Percentiles rank a stretch among this genome's conserved stretches.
Conservation (phyloP, 1,284 basidiomycete genomes). For the Ustilago nuda region DNA sequence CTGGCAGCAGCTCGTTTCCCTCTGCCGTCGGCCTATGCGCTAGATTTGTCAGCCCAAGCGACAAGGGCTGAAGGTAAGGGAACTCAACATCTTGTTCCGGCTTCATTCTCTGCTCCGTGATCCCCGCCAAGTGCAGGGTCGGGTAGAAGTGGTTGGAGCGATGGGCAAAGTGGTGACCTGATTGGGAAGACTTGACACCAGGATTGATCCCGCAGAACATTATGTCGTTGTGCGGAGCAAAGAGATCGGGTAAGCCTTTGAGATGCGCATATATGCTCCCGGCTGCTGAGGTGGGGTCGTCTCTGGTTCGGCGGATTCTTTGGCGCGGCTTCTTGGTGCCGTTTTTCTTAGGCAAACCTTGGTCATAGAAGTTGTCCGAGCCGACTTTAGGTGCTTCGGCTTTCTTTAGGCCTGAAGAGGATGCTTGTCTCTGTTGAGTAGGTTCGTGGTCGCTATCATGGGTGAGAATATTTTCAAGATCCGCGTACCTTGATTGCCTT, state of each 20-base stretch:
- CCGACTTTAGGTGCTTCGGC: neutral
- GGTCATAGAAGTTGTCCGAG: neutral
- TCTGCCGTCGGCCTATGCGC: conserved; percentile 48
- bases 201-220: conserved; percentile 59
- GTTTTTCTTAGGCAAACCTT: neutral
- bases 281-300: conserved; percentile 43
- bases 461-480: neutral
- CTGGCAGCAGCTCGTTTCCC: conserved; percentile 37
- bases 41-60: conserved; percentile 48
- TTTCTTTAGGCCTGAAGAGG: conserved; percentile 7
- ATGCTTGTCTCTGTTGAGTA: conserved; percentile 2
- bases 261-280: conserved; percentile 46
- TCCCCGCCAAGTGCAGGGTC: conserved; percentile 36
- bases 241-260: conserved; percentile 36
- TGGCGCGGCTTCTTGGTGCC: conserved; percentile 25
- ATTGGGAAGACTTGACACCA: conserved; percentile 40
- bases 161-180: conserved; percentile 50
- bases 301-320: conserved; percentile 31
- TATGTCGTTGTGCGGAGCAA: conserved; percentile 39
- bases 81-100: conserved; percentile 45
- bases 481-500: neutral
- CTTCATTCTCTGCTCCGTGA: conserved; percentile 43
- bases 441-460: conserved; percentile 10
- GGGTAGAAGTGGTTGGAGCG: conserved; percentile 57
- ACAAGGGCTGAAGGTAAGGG: conserved; percentile 27